Evolutionary conservation across 2,329 filamentous ascomycete genomes (phyloP).

Genomic region (Arthrobotrys sinensis): DNA sequence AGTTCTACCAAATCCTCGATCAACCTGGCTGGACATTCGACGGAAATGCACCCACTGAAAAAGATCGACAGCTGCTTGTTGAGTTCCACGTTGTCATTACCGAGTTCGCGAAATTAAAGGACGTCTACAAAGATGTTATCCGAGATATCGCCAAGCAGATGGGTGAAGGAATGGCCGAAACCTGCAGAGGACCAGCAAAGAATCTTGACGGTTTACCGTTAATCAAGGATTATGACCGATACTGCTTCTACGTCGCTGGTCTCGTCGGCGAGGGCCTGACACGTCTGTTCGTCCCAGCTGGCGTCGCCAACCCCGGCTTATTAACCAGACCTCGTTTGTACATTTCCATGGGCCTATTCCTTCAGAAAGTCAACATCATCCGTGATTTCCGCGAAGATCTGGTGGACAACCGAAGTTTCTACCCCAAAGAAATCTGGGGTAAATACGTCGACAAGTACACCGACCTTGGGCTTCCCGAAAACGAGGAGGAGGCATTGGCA

Average conservation of each 20-base stretch:
- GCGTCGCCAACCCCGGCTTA: conserved; percentile 88
- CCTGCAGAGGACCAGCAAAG: conserved; percentile 85
- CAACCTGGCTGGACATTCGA: conserved; percentile 91
- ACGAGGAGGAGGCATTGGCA: conserved; percentile 82
- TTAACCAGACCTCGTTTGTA: conserved; percentile 83
- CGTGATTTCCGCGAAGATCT: conserved; percentile 93
- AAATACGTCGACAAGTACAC: conserved; percentile 92
- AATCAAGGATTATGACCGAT: conserved; percentile 90
- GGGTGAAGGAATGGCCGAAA: conserved; percentile 99
- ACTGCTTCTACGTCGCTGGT: conserved; percentile 98
- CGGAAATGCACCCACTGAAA: conserved; percentile 89
- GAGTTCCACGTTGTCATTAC: conserved; percentile 89
- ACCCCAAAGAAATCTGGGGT: conserved; percentile 96
- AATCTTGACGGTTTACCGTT: conserved; percentile 85
- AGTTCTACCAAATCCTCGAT: conserved; percentile 84
- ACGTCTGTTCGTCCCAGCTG: conserved; percentile 86
- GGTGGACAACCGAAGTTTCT: conserved; percentile 89
- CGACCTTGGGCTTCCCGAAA: conserved; percentile 86
- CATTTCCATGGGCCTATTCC: conserved; percentile 96
- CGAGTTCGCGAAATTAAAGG: conserved; percentile 91
- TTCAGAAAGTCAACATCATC: conserved; percentile 99
- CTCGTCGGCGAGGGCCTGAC: conserved; percentile 96
- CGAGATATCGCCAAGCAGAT: conserved; percentile 93
- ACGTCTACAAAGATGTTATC: conserved; percentile 86
- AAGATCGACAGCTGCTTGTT: conserved; percentile 91